phyloP scores from a whole-genome alignment of 2,329 filamentous ascomycete species.

The Penicillium sp. region DNA sequence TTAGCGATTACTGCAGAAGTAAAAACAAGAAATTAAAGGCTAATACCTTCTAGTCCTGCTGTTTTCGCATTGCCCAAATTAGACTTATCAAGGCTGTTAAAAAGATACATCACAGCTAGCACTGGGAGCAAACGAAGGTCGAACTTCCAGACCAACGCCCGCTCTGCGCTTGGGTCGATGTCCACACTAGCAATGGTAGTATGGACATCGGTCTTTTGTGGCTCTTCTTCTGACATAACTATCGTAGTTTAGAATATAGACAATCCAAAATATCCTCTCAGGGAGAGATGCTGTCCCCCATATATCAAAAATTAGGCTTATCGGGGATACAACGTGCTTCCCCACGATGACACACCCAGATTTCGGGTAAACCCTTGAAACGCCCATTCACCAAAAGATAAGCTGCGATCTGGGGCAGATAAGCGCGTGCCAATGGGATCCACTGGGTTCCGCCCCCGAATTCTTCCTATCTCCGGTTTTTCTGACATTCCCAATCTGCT shows the following conservation, averaged over 20 bases:
- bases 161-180: slow-evolving; percentile 45
- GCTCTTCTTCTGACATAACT: slow-evolving; percentile 12
- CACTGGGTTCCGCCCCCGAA: background rate
- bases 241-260: background rate
- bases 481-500: slow-evolving; percentile 2
- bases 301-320: slow-evolving; percentile 2
- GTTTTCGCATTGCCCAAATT: slow-evolving; percentile 41
- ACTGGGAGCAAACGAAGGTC: slow-evolving; percentile 52
- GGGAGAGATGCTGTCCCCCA: background rate
- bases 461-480: slow-evolving; percentile 3
- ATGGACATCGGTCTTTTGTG: slow-evolving; percentile 16
- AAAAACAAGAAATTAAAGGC: background rate
- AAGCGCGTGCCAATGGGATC: background rate
- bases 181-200: slow-evolving; percentile 22
- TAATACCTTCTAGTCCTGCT: slow-evolving; percentile 26
- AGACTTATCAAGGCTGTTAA: slow-evolving; percentile 51
- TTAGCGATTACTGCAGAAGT: no score
- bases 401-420: background rate
- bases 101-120: slow-evolving; percentile 60
- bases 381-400: background rate
- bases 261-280: background rate
- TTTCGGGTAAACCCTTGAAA: background rate
- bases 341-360: slow-evolving; percentile 2
- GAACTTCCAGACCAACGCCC: slow-evolving; percentile 56
- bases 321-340: background rate